Conservation (phyloP, 228 moss, liverwort and hornwort genomes). For the Sphagnum fallax region DNA sequence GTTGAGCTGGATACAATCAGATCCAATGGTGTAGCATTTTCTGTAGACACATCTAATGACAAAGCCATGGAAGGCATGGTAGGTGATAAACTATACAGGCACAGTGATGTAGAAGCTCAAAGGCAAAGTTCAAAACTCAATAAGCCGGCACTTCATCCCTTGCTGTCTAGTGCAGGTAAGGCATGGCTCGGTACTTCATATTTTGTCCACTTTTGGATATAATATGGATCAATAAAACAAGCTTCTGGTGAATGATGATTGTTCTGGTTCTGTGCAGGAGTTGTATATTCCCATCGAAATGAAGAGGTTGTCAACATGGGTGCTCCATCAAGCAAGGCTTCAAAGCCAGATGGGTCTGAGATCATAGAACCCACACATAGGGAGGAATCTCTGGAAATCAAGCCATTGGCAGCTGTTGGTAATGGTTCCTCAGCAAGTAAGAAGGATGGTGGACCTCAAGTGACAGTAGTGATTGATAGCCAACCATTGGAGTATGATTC, state of each 20-base stretch:
- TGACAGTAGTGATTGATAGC: not conserved
- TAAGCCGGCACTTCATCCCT: not conserved
- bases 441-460: conserved; percentile 1
- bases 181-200: not conserved
- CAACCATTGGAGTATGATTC: not conserved
- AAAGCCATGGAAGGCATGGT: conserved; percentile 5
- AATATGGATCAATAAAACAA: not conserved
- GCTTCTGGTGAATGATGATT: not conserved
- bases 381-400: not conserved
- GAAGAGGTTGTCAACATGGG: conserved; percentile 80
- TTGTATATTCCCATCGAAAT: conserved; percentile 87
- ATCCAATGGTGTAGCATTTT: conserved; percentile 1
- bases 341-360: not conserved
- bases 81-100: conserved; percentile 7
- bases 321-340: conserved; percentile 11
- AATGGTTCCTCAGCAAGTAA: not conserved
- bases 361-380: not conserved
- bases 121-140: not conserved
- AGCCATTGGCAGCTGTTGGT: not conserved
- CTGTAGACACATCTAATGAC: conserved; percentile 19
- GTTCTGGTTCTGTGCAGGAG: conserved; percentile 34
- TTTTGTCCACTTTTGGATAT: not conserved
- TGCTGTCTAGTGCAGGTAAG: not conserved
- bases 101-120: not conserved
- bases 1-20: conserved; percentile 4